A percentile compares a stretch with the other conserved stretches of the same genome.
Conservation (phyloP, 2,329 filamentous ascomycete species). For the Fusarium sp. region DNA sequence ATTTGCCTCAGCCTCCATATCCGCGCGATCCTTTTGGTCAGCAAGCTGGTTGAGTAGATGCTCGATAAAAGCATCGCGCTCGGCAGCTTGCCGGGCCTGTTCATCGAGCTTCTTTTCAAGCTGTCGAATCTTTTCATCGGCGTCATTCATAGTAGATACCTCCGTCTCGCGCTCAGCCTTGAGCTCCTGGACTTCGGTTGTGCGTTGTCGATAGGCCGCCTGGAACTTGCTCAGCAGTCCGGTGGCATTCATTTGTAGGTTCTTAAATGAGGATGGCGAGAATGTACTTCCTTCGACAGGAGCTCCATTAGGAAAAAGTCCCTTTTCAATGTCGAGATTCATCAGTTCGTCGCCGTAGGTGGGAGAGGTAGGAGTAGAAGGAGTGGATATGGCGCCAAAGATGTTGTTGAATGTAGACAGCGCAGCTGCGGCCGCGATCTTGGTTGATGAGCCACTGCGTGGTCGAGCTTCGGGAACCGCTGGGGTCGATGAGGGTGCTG, state of each 20-base stretch:
- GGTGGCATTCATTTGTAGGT: conserved; percentile 68
- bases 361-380: conserved; percentile 49
- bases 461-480: conserved; percentile 20
- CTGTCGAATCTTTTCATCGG: conserved; percentile 62
- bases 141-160: conserved; percentile 67
- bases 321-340: conserved; percentile 65
- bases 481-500: conserved; percentile 27
- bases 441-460: conserved; percentile 45
- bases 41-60: conserved; percentile 63
- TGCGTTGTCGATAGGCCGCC: conserved; percentile 66
- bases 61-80: conserved; percentile 65
- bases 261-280: conserved; percentile 70
- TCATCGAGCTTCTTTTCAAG: conserved; percentile 71
- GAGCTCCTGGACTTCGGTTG: conserved; percentile 62
- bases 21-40: conserved; percentile 61
- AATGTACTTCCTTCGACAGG: conserved; percentile 61
- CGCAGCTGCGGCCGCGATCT: conserved; percentile 45
- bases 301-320: conserved; percentile 62
- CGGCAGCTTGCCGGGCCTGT: conserved; percentile 64
- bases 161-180: conserved; percentile 65
- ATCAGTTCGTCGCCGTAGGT: conserved; percentile 64
- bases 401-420: conserved; percentile 59
- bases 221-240: conserved; percentile 69
- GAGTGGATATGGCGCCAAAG: conserved; percentile 59
- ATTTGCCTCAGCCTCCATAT: conserved; percentile 48